Evolutionary conservation across 192 early-diverging fungal species (phyloP).

Genomic region (Umbelopsis isabellina): DNA sequence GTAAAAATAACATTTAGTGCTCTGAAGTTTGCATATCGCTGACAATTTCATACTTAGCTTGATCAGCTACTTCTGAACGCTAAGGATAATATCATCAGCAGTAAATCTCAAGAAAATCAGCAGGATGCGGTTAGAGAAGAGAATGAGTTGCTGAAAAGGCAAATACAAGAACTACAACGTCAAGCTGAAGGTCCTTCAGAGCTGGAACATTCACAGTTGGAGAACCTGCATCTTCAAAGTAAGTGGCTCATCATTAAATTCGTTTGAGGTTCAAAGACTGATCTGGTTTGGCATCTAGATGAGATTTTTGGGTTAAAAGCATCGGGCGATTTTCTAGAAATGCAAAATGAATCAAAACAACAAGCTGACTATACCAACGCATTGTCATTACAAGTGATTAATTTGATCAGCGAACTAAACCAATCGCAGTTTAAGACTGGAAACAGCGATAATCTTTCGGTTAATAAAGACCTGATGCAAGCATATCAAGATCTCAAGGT

Average conservation of each 20-base stretch:
- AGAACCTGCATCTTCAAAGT: slow-evolving; percentile 21
- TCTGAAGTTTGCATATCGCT: neutral
- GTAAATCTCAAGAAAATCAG: neutral
- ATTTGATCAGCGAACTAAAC: slow-evolving; percentile 2
- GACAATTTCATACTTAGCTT: neutral
- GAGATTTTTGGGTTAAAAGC: slow-evolving; percentile 14
- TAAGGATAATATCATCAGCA: neutral
- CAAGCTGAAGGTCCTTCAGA: slow-evolving; percentile 10
- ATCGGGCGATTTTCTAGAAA: slow-evolving; percentile 1
- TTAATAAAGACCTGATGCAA: neutral
- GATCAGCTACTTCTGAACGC: slow-evolving; percentile 2
- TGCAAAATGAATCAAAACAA: slow-evolving; percentile 6
- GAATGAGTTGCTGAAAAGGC: neutral
- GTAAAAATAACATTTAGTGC: neutral
- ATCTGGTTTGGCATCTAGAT: neutral
- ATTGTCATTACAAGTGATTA: slow-evolving; percentile 5
- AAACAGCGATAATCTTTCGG: neutral
- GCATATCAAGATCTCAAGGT: slow-evolving; percentile 1
- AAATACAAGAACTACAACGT: slow-evolving; percentile 1
- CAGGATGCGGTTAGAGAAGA: neutral
- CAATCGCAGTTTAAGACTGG: neutral
- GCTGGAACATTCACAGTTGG: neutral
- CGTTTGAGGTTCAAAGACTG: neutral
- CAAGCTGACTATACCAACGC: slow-evolving; percentile 19
- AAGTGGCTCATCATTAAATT: neutral